Evolutionary conservation across 2,329 filamentous ascomycete genomes (phyloP).

Genomic region (Fusarium anthophilum): DNA sequence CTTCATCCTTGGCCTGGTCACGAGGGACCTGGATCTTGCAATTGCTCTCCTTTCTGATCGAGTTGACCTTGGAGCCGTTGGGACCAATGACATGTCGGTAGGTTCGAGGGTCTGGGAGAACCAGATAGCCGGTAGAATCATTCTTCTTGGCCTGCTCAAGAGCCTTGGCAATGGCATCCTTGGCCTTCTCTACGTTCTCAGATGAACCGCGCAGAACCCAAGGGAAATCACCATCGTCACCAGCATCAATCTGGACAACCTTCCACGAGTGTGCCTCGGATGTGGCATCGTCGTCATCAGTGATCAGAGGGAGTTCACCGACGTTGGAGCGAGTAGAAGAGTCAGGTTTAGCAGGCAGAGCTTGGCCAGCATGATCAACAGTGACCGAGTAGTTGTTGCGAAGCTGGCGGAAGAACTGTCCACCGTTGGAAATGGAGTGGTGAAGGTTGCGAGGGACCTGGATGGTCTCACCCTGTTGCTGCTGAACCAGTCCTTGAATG

Average conservation of each 20-base stretch:
- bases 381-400: conserved; percentile 87
- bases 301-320: conserved; percentile 85
- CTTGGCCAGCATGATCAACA: conserved; percentile 87
- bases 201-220: conserved; percentile 86
- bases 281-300: conserved; percentile 76
- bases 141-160: conserved; percentile 76
- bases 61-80: conserved; percentile 90
- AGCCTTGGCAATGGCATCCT: conserved; percentile 75
- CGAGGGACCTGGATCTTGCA: conserved; percentile 95
- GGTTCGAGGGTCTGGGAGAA: conserved; percentile 86
- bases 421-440: conserved; percentile 86
- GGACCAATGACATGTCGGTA: conserved; percentile 92
- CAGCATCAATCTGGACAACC: conserved; percentile 70
- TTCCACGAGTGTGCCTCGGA: conserved; percentile 84
- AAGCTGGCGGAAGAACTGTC: conserved; percentile 91
- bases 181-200: conserved; percentile 85
- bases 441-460: conserved; percentile 84
- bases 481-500: conserved; percentile 80
- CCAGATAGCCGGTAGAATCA: conserved; percentile 83
- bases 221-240: conserved; percentile 78
- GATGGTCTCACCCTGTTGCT: conserved; percentile 88
- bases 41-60: conserved; percentile 89
- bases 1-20: conserved; percentile 77
- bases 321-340: conserved; percentile 65
- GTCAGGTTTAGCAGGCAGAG: conserved; percentile 75